Base-by-base conservation (phyloP, 1,284 basidiomycete species). In the Sanghuangporus weigelae region DNA sequence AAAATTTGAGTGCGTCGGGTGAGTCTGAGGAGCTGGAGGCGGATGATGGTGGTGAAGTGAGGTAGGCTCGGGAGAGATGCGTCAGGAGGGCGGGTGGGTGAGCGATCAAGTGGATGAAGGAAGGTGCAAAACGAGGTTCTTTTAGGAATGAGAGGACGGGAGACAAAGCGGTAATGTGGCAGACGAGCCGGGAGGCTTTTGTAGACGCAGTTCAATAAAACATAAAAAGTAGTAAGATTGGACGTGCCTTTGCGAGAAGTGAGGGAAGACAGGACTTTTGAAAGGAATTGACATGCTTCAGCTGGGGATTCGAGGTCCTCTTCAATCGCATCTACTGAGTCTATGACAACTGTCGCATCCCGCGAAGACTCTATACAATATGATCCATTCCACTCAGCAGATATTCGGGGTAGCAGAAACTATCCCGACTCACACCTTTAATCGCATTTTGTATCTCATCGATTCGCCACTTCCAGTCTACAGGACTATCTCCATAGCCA, bases 1-100 rank as follows among this genome's bases (percentile, higher is more conserved):
- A 93, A 74, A 92, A 93, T 69, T 89, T 90, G 74, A 92, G 92
- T 69, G 88, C 89, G n/a, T 53, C 57, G 26, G 66, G 51, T 11
- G 49, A 21, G 12, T 36, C 26, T 60, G 80, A 76, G n/a, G 80
- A 46, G n/a, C 16, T 46, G 44, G 44, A 46, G 2, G 85, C 81
- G 44, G 78, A 70, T 4, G 87, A 86, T 0, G 92, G 89, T 0
- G 90, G 90, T 0, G 80, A 80, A 2, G 83, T 82, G 58, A 91
- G 79, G 71, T 91, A 92, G 21, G 84, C 82, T 46, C 78, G 78
- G 6, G 88, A 79, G 59, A 95, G 74, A 70, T 91, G 83, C 8
- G 71, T 71, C 44, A 95, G 74, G 57, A 94, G 79, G 2, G 76
- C 75, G 0, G 86, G 80, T 8, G 90, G 87, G 69, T 92, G 87